A percentile compares a stretch with the other conserved stretches of the same genome.
These are phyloP conservation scores for Plenodomus lindquistii DNA, from an alignment of 2,329 filamentous ascomycete species.

Conservation along the genomic window DNA sequence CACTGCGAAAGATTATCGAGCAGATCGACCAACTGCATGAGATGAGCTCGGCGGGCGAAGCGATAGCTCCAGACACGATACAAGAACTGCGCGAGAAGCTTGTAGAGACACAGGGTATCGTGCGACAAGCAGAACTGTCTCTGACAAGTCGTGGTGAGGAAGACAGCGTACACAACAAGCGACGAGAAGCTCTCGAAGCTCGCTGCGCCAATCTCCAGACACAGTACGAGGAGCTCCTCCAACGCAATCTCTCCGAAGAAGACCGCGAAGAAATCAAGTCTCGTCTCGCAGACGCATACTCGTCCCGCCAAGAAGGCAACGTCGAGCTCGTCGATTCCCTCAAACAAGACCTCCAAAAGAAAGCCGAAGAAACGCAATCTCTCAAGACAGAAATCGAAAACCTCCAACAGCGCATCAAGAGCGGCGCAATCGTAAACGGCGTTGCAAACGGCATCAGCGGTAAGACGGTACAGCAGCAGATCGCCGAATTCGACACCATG, in stretches of 20 bases:
- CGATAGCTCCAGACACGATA: slow-evolving; percentile 80
- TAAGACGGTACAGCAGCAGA: slow-evolving; percentile 96
- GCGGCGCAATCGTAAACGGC: slow-evolving; percentile 64
- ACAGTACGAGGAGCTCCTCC: slow-evolving; percentile 82
- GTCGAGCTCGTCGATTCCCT: slow-evolving; percentile 75
- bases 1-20: slow-evolving; percentile 80
- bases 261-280: slow-evolving; percentile 86
- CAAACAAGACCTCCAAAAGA: slow-evolving; percentile 73
- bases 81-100: slow-evolving; percentile 76
- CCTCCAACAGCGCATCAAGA: slow-evolving; percentile 73
- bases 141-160: slow-evolving; percentile 70
- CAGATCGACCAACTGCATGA: slow-evolving; percentile 79
- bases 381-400: slow-evolving; percentile 81
- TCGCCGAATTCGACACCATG: slow-evolving; percentile 98
- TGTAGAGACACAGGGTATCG: slow-evolving; percentile 86
- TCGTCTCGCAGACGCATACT: slow-evolving; percentile 75
- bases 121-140: slow-evolving; percentile 88
- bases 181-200: slow-evolving; percentile 75
- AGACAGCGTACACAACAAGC: slow-evolving; percentile 65
- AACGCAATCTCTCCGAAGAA: slow-evolving; percentile 74
- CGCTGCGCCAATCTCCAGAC: slow-evolving; percentile 74
- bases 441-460: slow-evolving; percentile 64
- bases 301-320: slow-evolving; percentile 74
- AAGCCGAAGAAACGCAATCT: slow-evolving; percentile 79
- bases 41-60: slow-evolving; percentile 74